Conservation (phyloP, 768 basidiomycete genomes). For the Macrocybe gigantea region DNA sequence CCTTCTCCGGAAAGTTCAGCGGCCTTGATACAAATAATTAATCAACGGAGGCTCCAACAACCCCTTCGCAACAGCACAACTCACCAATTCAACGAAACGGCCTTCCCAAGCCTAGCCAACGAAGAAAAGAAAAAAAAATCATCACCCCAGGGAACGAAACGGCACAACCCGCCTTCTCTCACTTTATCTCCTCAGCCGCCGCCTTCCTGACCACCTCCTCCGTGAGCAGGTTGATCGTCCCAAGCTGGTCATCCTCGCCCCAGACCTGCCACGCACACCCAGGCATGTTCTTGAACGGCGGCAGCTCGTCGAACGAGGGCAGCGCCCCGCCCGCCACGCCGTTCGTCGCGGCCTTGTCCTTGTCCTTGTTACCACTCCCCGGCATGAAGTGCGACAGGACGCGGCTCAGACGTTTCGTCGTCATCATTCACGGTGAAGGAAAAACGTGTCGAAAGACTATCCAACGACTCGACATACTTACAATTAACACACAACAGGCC, state of each 20-base stretch:
- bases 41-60: neutral
- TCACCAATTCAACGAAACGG: slow-evolving; percentile 59
- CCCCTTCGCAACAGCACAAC: slow-evolving; percentile 11
- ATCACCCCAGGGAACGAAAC: neutral
- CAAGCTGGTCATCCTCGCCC: slow-evolving; percentile 61
- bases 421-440: slow-evolving; percentile 11
- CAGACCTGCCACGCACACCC: slow-evolving; percentile 70
- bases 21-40: slow-evolving; percentile 36
- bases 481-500: no score
- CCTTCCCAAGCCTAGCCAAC: slow-evolving; percentile 40
- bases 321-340: slow-evolving; percentile 11
- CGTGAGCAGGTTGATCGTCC: slow-evolving; percentile 62
- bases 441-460: no score
- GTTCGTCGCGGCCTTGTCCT: neutral
- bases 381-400: slow-evolving; percentile 21
- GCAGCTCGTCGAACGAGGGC: slow-evolving; percentile 32
- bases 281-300: slow-evolving; percentile 42
- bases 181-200: slow-evolving; percentile 51
- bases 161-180: neutral
- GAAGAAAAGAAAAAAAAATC: neutral
- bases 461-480: no score
- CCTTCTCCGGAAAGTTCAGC: slow-evolving; percentile 61
- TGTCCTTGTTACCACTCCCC: neutral
- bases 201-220: slow-evolving; percentile 55
- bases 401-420: slow-evolving; percentile 23